Evolutionary conservation across 2,329 filamentous ascomycete genomes (phyloP).

Genomic region (Fonsecaea pugnacius): DNA sequence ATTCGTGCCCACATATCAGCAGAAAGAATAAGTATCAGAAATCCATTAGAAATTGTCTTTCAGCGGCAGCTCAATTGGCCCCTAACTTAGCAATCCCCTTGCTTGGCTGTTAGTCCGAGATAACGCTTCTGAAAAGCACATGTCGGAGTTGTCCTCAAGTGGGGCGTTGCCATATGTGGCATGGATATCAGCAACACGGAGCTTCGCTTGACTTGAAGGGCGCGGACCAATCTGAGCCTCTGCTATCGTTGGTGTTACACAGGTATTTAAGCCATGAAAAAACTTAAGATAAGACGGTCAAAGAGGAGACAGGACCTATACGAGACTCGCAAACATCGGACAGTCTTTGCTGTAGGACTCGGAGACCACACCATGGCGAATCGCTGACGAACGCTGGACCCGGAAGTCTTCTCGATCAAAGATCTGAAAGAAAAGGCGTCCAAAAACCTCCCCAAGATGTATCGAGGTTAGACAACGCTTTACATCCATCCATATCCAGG

Average conservation of each 20-base stretch:
- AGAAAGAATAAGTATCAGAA: not conserved
- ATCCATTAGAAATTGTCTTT: not conserved
- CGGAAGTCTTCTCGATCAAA: constrained; percentile 37
- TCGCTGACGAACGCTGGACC: constrained; percentile 40
- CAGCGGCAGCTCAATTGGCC: not conserved
- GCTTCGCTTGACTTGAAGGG: constrained; percentile 4
- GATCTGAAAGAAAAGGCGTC: constrained; percentile 30
- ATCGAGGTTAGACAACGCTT: constrained; percentile 17
- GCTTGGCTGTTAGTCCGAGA: not conserved
- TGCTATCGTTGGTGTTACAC: not conserved
- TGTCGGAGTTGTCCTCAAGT: constrained; percentile 1
- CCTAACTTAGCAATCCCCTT: not conserved
- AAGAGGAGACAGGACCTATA: not conserved
- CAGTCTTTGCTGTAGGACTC: not conserved
- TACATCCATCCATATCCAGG: not conserved
- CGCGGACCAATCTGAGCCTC: not conserved
- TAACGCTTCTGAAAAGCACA: not conserved
- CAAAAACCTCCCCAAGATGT: constrained; percentile 28
- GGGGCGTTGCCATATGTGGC: not conserved
- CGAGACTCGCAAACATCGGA: not conserved
- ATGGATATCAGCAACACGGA: not conserved
- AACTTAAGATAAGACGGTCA: not conserved
- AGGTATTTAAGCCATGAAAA: not conserved
- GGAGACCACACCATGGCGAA: constrained; percentile 40
- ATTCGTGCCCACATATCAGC: not conserved